Percentiles rank a stretch among this genome's conserved stretches.
phyloP scores from a whole-genome alignment of 177 flowering plant species.

The Vitis hybrid region DNA sequence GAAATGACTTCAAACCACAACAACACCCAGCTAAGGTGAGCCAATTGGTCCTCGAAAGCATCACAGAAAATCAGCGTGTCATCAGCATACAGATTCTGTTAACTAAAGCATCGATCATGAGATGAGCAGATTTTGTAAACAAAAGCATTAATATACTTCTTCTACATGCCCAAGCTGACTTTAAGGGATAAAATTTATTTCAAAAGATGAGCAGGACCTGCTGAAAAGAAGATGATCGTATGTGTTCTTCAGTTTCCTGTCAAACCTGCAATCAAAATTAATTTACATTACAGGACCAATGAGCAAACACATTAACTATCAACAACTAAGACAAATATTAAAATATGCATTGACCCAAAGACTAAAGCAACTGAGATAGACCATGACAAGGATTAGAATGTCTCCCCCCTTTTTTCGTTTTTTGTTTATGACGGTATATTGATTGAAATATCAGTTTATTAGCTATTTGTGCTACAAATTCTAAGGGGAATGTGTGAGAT shows the following conservation, averaged over 20 bases:
- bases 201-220: conserved; percentile 40
- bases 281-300: background rate
- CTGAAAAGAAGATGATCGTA: conserved; percentile 78
- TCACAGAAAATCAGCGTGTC: no score
- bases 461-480: no score
- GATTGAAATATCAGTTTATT: no score
- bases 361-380: background rate
- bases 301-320: background rate
- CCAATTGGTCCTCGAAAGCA: no score
- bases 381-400: background rate
- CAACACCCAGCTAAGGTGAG: no score
- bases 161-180: background rate
- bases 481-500: no score
- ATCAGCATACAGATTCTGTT: no score
- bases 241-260: conserved; percentile 74
- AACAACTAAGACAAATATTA: background rate
- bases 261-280: conserved; percentile 54
- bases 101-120: no score
- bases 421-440: no score
- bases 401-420: background rate
- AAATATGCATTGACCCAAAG: background rate
- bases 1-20: no score
- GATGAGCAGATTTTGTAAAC: background rate
- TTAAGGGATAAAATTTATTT: background rate
- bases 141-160: background rate